These are phyloP conservation scores for Breynia disticha DNA, from an alignment of 441 rosid species.

Conservation along the genomic window DNA sequence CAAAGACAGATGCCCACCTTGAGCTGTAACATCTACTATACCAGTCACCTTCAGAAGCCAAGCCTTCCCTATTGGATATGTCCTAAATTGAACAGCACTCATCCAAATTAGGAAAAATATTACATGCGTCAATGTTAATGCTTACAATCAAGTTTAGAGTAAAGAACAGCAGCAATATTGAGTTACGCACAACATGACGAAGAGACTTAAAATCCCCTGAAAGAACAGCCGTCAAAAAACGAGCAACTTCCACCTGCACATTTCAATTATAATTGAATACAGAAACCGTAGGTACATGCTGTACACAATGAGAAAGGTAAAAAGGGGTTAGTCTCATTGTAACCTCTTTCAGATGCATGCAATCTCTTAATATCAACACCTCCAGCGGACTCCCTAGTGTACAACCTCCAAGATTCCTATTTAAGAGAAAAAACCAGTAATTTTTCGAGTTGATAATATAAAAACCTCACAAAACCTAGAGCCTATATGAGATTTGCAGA, in stretches of 20 bases:
- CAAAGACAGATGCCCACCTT: constrained; percentile 22
- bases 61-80: constrained; percentile 63
- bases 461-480: not conserved
- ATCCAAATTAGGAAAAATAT: constrained; percentile 16
- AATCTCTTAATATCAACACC: constrained; percentile 52
- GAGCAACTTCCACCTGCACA: constrained; percentile 49
- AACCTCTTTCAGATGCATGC: constrained; percentile 71
- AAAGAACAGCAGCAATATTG: constrained; percentile 6
- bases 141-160: not conserved
- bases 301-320: not conserved
- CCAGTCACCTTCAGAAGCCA: constrained; percentile 56
- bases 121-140: constrained; percentile 5
- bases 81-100: constrained; percentile 28
- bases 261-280: constrained; percentile 6
- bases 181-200: constrained; percentile 43
- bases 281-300: not conserved
- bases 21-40: constrained; percentile 40
- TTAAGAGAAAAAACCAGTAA: constrained; percentile 6
- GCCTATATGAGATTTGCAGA: constrained; percentile 13
- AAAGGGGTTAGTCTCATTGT: not conserved
- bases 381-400: constrained; percentile 42
- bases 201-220: constrained; percentile 51
- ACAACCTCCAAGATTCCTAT: constrained; percentile 45
- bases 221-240: constrained; percentile 34
- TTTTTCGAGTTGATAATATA: constrained; percentile 4